Percentiles rank a stretch among this genome's conserved stretches.
These are phyloP conservation scores for Onygenales sp. DNA, from an alignment of 2,329 filamentous ascomycete genomes.

Conservation along the genomic window DNA sequence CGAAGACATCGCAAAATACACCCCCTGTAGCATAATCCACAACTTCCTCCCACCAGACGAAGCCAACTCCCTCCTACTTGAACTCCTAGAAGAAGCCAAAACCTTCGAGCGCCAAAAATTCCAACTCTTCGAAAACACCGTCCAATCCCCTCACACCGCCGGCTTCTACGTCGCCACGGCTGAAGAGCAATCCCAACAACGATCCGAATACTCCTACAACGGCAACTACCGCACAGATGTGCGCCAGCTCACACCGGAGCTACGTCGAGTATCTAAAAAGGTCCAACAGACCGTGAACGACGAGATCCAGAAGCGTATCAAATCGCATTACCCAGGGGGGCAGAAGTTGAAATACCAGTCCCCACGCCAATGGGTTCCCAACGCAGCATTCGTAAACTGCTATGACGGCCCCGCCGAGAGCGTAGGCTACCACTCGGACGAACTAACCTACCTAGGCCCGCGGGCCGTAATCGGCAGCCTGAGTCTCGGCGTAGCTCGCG, in stretches of 20 bases:
- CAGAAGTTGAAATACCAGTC: slow-evolving; percentile 72
- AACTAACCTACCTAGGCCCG: slow-evolving; percentile 86
- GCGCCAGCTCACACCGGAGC: slow-evolving; percentile 63
- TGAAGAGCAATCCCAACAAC: slow-evolving; percentile 60
- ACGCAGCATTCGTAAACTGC: slow-evolving; percentile 90
- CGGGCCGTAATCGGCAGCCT: slow-evolving; percentile 81
- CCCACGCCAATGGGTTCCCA: slow-evolving; percentile 64
- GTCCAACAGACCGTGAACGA: slow-evolving; percentile 69
- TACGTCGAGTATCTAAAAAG: slow-evolving; percentile 57
- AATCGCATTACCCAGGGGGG: slow-evolving; percentile 55
- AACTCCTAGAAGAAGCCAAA: slow-evolving; percentile 64
- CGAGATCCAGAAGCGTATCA: slow-evolving; percentile 65
- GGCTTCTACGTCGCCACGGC: slow-evolving; percentile 72
- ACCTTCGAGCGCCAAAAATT: slow-evolving; percentile 66
- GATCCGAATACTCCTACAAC: slow-evolving; percentile 77
- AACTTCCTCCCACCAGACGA: slow-evolving; percentile 69
- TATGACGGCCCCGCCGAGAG: slow-evolving; percentile 73
- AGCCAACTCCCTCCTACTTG: slow-evolving; percentile 63
- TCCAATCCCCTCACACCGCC: slow-evolving; percentile 74
- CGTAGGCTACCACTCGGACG: slow-evolving; percentile 88
- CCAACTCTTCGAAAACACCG: slow-evolving; percentile 79
- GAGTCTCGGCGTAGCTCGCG: slow-evolving; percentile 81
- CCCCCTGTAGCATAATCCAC: slow-evolving; percentile 84
- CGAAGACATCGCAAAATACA: slow-evolving; percentile 68
- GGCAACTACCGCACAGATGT: slow-evolving; percentile 67